Percentiles rank a stretch among this genome's conserved stretches.
Evolutionary conservation across 2,329 filamentous ascomycete species (phyloP).

Genomic region (Fusarium cyanostomum): DNA sequence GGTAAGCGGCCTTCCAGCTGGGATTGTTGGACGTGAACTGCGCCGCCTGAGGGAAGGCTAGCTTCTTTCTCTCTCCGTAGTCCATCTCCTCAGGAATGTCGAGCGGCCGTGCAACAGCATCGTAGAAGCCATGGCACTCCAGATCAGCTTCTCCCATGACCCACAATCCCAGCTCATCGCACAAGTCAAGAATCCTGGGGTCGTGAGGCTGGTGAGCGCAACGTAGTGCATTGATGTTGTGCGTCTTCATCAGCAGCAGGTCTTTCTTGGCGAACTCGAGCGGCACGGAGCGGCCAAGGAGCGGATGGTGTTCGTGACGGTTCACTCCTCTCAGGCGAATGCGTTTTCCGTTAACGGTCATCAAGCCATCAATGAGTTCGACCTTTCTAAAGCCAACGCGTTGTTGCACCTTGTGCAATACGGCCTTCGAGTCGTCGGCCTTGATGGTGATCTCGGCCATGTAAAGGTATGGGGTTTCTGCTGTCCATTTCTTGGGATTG

Average conservation of each 20-base stretch:
- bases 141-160: constrained; percentile 62
- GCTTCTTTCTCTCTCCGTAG: constrained; percentile 67
- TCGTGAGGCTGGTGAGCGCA: constrained; percentile 76
- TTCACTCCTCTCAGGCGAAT: constrained; percentile 70
- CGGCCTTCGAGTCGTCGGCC: constrained; percentile 43
- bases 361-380: constrained; percentile 69
- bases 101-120: constrained; percentile 58
- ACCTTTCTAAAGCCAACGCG: constrained; percentile 71
- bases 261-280: constrained; percentile 69
- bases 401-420: constrained; percentile 58
- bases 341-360: constrained; percentile 70
- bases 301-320: constrained; percentile 75
- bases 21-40: constrained; percentile 70
- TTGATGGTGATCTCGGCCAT: constrained; percentile 64
- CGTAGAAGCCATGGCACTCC: constrained; percentile 64
- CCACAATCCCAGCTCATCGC: constrained; percentile 74
- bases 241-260: constrained; percentile 72
- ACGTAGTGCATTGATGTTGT: constrained; percentile 77
- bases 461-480: constrained; percentile 72
- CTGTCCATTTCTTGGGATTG: constrained; percentile 72
- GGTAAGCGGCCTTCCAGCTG: constrained; percentile 69
- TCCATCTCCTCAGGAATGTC: constrained; percentile 65
- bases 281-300: constrained; percentile 69
- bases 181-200: constrained; percentile 65
- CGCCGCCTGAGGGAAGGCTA: constrained; percentile 64